Base-by-base conservation (phyloP, 2,329 filamentous ascomycete genomes). In the Verticillium nonalfalfae region DNA sequence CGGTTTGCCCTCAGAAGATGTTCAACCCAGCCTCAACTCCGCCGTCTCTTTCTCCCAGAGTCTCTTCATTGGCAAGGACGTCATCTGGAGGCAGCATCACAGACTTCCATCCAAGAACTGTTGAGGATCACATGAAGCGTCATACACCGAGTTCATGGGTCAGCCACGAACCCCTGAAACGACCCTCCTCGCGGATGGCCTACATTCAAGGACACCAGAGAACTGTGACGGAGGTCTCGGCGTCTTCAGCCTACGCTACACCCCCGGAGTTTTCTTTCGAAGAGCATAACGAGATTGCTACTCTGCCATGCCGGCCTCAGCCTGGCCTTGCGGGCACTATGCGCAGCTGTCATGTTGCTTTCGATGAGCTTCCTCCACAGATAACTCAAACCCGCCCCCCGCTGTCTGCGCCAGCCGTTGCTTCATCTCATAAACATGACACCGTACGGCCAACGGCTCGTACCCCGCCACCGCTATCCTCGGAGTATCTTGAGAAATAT, bases 131-230 rank as follows among this genome's bases (percentile, higher is more conserved):
- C 26, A 39, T 40, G 2, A 61, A 59, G 33, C 58, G 58, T 3
- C 58, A 59, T 13, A 60, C 63, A 7, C 60, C 69, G 7, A 63
- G 66, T 6, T 72, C 73, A 0, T 72, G 71, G 60, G 68, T 79
- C 21, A 72, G 68, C 52, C 69, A 75, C 56, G 75, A 80, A 63
- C 74, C 77, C 7, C 66, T 79, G 39, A 73, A 73, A 40, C 71
- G 75, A 0, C 77, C 76, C 0, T 77, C 75, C 1, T 76, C 75
- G 4, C 69, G 71, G 15, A 63, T 74, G n/a, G 63, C 64, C 15
- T 58, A 31, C 57, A 39, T 55, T 59, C 52, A 33, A 33, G 57
- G 64, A 31, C 59, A 60, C 21, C 66, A 65, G 35, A 63, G 62
- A 36, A 69, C 67, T 14, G 67, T 66, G 7, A 65, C 56, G 39